A percentile compares a stretch with the other conserved stretches of the same genome.
Evolutionary conservation across 768 basidiomycete species (phyloP).

Genomic region (Boletus reticulatus): DNA sequence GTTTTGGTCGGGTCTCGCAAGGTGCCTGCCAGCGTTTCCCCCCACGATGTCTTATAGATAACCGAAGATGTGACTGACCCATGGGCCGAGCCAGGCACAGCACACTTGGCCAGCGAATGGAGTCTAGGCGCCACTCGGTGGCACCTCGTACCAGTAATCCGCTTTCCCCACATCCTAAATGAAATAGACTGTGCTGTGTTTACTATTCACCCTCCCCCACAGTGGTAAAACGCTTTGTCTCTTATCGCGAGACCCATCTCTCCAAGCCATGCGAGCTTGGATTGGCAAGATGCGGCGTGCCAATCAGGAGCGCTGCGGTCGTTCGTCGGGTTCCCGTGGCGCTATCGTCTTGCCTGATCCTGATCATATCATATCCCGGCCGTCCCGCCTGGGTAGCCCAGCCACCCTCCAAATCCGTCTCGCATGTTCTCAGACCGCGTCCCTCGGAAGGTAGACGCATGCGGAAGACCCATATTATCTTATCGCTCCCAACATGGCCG

Average conservation of each 20-base stretch:
- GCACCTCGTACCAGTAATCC: no score
- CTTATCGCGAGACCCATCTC: background rate
- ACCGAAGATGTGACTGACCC: background rate
- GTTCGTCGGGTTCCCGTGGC: no score
- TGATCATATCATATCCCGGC: background rate
- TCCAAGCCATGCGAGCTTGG: background rate
- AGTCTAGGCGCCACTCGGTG: background rate
- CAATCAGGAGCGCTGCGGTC: background rate
- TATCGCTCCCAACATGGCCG: conserved; percentile 12
- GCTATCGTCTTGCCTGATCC: background rate
- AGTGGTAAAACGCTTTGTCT: no score
- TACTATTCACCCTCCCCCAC: background rate
- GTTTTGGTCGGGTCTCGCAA: conserved; percentile 1
- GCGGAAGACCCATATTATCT: conserved; percentile 12
- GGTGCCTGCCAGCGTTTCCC: conserved; percentile 3
- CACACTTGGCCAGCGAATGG: background rate
- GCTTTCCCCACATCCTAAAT: conserved; percentile 1
- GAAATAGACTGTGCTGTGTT: background rate
- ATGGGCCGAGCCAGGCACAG: conserved; percentile 7
- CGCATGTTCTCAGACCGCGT: conserved; percentile 8
- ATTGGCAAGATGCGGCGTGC: background rate
- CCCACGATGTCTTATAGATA: background rate
- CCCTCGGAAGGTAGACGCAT: conserved; percentile 10
- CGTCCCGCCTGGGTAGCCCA: background rate
- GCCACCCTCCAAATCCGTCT: background rate